Evolutionary conservation across 352 stramenopile species (phyloP), one percentile per base, ranked within the genome.

Genomic region (Aphanomyces invadans): DNA sequence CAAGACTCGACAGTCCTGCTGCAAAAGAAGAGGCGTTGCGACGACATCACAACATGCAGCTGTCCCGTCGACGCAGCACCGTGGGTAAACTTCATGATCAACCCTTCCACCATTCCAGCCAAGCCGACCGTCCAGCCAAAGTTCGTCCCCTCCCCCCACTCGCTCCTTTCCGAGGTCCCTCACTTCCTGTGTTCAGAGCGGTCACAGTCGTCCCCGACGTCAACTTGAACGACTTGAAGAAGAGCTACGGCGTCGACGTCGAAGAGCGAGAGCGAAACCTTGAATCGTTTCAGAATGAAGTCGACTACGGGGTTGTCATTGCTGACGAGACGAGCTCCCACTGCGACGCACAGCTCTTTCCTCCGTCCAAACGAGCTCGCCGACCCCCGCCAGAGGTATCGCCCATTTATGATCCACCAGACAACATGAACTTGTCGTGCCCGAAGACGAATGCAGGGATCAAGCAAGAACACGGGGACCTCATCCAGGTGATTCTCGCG

Each of bases 41-140:
- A 78, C 54, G 66, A 54, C 4, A 74, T 76, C 0, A 48, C 64
- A 1, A 70, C 65, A 9, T 92, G 83, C 68, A 56, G 59, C 4
- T 92, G 83, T 38, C 29, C 63, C 3, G 72, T 74, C 44, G 80
- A 90, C 51, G 71, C 73, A 2, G 62, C 63, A 60, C 81, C 81
- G 17, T 92, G 83, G 83, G 62, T 68, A 25, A 21, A 63, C 3
- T 90, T 92, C 48, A 4, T 3, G 17, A 67, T 67, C 49, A 57
- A 38, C 2, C 36, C 36, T 42, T 7, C 36, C 36, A 15, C 36
- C 36, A 42, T 15, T 42, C 36, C 36, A 15, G 36, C 36, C 36
- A 42, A 7, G 36, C n/a, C 42, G 19, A 17, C 29, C 9, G 19
- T 15, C 15, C 31, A 15, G 15, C 31, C 11, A 61, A 64, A 52